Percentiles rank a stretch among this genome's conserved stretches.
These are phyloP conservation scores for Mycena alexandri DNA, from an alignment of 768 basidiomycete species.

Conservation along the genomic window DNA sequence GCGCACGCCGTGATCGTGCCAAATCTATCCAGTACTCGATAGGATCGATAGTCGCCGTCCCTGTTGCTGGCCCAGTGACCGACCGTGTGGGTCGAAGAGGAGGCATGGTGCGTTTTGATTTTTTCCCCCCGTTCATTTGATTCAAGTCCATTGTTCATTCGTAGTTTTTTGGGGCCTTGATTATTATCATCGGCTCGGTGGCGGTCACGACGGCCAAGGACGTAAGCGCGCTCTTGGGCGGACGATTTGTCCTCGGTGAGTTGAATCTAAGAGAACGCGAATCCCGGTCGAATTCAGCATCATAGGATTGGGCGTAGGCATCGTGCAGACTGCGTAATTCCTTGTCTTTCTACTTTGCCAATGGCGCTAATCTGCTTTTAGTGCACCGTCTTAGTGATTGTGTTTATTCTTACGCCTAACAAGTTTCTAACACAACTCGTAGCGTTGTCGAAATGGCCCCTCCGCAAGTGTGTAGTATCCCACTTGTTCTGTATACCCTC, in stretches of 20 bases:
- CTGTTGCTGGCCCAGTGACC: constrained; percentile 33
- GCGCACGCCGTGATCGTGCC: neutral
- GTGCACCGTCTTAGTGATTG: too few relatives aligned
- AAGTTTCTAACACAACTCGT: too few relatives aligned
- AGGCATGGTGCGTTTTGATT: constrained; percentile 34
- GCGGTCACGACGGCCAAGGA: constrained; percentile 28
- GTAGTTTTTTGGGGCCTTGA: constrained; percentile 31
- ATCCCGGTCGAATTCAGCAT: neutral
- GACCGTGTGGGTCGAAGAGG: constrained; percentile 33
- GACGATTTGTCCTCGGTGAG: constrained; percentile 34
- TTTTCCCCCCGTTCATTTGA: neutral
- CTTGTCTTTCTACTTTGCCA: too few relatives aligned
- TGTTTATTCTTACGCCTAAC: too few relatives aligned
- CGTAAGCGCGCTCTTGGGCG: constrained; percentile 31
- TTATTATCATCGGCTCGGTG: constrained; percentile 32
- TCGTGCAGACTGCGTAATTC: constrained; percentile 33
- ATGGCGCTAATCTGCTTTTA: too few relatives aligned
- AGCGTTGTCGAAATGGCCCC: constrained; percentile 37
- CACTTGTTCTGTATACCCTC: neutral
- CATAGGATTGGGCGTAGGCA: constrained; percentile 34
- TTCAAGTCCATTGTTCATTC: neutral
- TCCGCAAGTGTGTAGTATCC: constrained; percentile 19
- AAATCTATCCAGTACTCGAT: constrained; percentile 25
- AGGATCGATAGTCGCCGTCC: constrained; percentile 35
- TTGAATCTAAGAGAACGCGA: neutral